These are phyloP conservation scores for Colletotrichum godetiae DNA, from an alignment of 2,329 filamentous ascomycete genomes.

Conservation along the genomic window DNA sequence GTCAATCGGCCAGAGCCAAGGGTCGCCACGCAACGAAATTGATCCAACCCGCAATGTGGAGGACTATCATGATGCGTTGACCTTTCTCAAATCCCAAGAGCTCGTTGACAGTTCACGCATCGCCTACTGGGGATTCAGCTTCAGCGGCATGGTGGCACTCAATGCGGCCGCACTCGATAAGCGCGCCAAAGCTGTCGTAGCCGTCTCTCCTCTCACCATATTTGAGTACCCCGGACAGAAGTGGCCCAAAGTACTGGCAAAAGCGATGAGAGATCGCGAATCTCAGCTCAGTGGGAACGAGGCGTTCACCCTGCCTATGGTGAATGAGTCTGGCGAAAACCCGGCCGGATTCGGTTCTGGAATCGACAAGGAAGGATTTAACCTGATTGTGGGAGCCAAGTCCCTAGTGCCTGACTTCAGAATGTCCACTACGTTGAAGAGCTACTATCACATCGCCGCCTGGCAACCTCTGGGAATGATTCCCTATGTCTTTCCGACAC, in stretches of 20 bases:
- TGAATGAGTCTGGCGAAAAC: constrained; percentile 50
- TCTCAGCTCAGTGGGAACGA: constrained; percentile 51
- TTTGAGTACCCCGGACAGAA: constrained; percentile 3
- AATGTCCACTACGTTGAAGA: constrained; percentile 42
- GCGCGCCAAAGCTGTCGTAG: constrained; percentile 39
- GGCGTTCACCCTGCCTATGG: constrained; percentile 48
- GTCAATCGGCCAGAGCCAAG: constrained; percentile 49
- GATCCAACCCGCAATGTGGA: constrained; percentile 45
- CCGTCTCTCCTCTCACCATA: constrained; percentile 16
- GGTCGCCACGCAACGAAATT: constrained; percentile 50
- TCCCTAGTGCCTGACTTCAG: constrained; percentile 37
- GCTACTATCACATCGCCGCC: constrained; percentile 41
- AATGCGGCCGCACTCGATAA: constrained; percentile 43
- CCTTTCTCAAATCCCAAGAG: constrained; percentile 55
- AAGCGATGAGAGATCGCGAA: constrained; percentile 50
- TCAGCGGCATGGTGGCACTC: constrained; percentile 42
- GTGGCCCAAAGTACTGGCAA: constrained; percentile 40
- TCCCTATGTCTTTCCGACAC: constrained; percentile 36
- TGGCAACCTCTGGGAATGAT: constrained; percentile 38
- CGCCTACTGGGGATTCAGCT: constrained; percentile 45
- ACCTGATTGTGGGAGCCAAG: background rate
- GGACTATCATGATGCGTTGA: constrained; percentile 51
- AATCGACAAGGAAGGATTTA: constrained; percentile 35
- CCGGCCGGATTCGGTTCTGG: constrained; percentile 46
- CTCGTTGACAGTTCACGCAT: constrained; percentile 46